Base-by-base conservation (phyloP, 2,329 filamentous ascomycete species). In the Acephala macrosclerotiorum region DNA sequence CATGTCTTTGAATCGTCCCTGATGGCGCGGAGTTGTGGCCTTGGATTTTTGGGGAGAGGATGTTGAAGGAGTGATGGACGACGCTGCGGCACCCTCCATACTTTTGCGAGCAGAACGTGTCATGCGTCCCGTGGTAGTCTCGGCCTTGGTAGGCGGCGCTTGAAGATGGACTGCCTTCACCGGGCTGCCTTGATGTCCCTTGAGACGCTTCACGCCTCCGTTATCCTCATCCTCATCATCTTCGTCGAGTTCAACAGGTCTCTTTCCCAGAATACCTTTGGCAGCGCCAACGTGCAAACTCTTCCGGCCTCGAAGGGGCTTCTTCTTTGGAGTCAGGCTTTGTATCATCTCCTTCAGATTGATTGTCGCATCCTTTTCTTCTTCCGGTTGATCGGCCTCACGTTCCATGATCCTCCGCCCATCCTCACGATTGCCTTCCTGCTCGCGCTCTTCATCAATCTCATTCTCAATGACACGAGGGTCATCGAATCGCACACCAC, bases 331-430 rank as follows among this genome's bases (percentile, higher is more conserved):
- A 26, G 91, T 93, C 68, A 95, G 82, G 64, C 87, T 91, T 67
- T 91, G 85, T 66, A 95, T 95, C 86, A 93, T 90, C 69, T 93
- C 90, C 68, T 87, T 91, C 51, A 95, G 79, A 68, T 88, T 92
- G 40, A 89, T 78, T 0, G 90, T 91, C 2, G 81, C 82, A 68
- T 92, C 90, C 56, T 82, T 85, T 38, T 89, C 86, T 40, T 85
- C 83, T 33, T 80, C 79, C 20, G 75, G 78, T 60, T 80, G 78
- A 71, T 85, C 78, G 6, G 79, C 81, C 71, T 86, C 84, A 36
- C 84, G 81, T 71, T 87, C 83, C 22, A 86, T 79, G 53, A 86
- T 83, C 57, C 79, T 83, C n/a, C 85, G 82, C 11, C 83, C 81
- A 72, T 85, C 86, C 73, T 91, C 89, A 61, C 83, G 85, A 35